Base-by-base conservation (phyloP, 805 yeast species). In the Kurtzmaniella cleridarum region DNA sequence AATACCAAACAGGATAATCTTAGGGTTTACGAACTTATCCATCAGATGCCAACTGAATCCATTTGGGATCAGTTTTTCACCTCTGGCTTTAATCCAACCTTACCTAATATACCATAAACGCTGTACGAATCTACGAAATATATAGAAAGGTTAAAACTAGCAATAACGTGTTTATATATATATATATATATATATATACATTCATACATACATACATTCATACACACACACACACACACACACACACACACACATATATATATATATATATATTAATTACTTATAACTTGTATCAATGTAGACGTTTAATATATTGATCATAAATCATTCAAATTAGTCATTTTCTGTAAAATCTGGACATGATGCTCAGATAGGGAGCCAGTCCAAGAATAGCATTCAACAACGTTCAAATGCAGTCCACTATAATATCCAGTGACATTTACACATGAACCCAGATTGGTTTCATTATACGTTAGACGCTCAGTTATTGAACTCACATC, bases 21-120 rank as follows among this genome's bases (percentile, higher is more conserved):
- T 5, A 63, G 68, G 36, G 71, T 80, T 15, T 77, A 70, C 51
- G 84, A 80, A 48, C 60, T 82, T 64, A 72, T 82, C 43, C 75
- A 71, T 49, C 82, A 76, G 52, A 74, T 79, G 34, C 80, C 84
- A 3, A 71, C 77, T 2, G 87, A 81, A 40, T 66, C 79, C 18
- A 79, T 81, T 27, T 81, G 87, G 84, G 86, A 79, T 38, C 84
- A 78, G 47, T 76, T 76, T 47, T 78, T 79, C 51, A 60, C 73
- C 5, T 41, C 45, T 18, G 38, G 29, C 27, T 20, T 27, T 7
- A 35, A 28, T 16, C 35, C 8, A 3, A 23, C 13, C 14, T 18
- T 20, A 16, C 24, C 9, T 27, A 34, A 24, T n/a, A 34, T 34
- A 15, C 16, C 23, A n/a, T 15, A 30, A 29, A 20, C 24, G 24